Conservation (phyloP, 1,284 basidiomycete species). For the Amylostereum areolatum region DNA sequence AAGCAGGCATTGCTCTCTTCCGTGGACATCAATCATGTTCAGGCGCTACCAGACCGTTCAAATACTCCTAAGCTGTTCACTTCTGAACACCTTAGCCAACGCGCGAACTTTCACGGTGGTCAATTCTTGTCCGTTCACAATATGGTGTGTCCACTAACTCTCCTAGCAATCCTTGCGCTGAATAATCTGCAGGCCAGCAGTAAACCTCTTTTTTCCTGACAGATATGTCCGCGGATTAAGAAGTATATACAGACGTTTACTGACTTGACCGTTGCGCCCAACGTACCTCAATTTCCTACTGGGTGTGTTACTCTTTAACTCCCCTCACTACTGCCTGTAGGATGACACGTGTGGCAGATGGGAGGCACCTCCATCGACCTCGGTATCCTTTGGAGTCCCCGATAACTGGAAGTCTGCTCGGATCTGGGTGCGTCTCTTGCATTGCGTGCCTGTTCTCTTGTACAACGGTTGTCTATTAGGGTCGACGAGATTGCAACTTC, state of each 20-base stretch:
- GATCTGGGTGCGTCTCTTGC: slow-evolving; percentile 27
- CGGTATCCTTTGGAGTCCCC: slow-evolving; percentile 27
- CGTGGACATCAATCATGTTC: too few relatives aligned
- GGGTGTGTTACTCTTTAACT: slow-evolving; percentile 18
- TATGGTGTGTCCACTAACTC: slow-evolving; percentile 24
- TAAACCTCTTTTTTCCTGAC: not conserved
- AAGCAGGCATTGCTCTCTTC: too few relatives aligned
- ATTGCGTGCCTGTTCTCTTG: not conserved
- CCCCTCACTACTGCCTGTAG: not conserved
- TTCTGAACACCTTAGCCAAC: slow-evolving; percentile 5
- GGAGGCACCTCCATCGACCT: slow-evolving; percentile 23
- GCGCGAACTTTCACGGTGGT: slow-evolving; percentile 31
- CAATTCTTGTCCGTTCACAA: slow-evolving; percentile 31
- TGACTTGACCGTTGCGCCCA: slow-evolving; percentile 22
- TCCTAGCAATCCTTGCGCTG: not conserved
- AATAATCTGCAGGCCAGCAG: slow-evolving; percentile 5
- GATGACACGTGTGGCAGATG: slow-evolving; percentile 16
- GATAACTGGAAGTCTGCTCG: slow-evolving; percentile 33
- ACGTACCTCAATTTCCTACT: slow-evolving; percentile 21
- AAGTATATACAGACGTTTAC: slow-evolving; percentile 21
- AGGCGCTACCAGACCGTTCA: too few relatives aligned
- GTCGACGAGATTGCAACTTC: slow-evolving; percentile 34
- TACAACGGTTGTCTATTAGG: slow-evolving; percentile 10
- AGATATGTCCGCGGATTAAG: not conserved
- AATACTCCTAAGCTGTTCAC: too few relatives aligned